Base-by-base conservation (phyloP, 2,329 filamentous ascomycete genomes). In the Pezizomycotina sp. region DNA sequence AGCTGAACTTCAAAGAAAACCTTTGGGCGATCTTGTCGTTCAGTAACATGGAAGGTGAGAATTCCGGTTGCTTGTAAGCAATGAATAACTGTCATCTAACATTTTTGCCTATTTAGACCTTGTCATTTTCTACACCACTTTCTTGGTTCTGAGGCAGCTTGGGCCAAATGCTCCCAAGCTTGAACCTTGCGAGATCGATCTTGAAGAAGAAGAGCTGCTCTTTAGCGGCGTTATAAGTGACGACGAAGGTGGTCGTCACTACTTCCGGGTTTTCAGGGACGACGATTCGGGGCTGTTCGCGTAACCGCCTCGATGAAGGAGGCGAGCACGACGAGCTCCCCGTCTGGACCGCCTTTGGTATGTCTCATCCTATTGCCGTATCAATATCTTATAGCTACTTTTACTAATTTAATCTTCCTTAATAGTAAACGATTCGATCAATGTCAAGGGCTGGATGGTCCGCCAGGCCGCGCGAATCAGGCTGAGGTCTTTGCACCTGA, bases 91-190 rank as follows among this genome's bases (percentile, higher is more conserved):
- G 26, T 39, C 31, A 24, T 27, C 36, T 39, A 36, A 37, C 40
- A 37, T 40, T 34, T 34, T 29, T 36, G 36, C 40, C 13, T 24
- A 8, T 38, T 26, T 34, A 50, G 48, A 50, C 32, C 48, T 50
- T 36, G 47, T 50, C 12, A 34, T 52, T 6, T 52, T 52, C 36
- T 52, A 49, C 31, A 48, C 49, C 34, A 50, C 48, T n/a, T 52
- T 52, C 33, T 38, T 52, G 31, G 48, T 48, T 4, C 35, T 52
- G 32, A 46, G 50, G 13, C 47, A 43, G 20, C 38, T 43, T 30
- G 45, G 49, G 13, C 48, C 47, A 8, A 40, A 45, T 20, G 44
- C 49, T 18, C 49, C 48, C 12, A 33, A 43, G 12, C 45, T 48
- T 8, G 47, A 47, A 27, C 27, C 42, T 14, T 47, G 45, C 14